These are phyloP conservation scores for Buddleja alternifolia DNA, from an alignment of 257 asterid species.

Conservation along the genomic window DNA sequence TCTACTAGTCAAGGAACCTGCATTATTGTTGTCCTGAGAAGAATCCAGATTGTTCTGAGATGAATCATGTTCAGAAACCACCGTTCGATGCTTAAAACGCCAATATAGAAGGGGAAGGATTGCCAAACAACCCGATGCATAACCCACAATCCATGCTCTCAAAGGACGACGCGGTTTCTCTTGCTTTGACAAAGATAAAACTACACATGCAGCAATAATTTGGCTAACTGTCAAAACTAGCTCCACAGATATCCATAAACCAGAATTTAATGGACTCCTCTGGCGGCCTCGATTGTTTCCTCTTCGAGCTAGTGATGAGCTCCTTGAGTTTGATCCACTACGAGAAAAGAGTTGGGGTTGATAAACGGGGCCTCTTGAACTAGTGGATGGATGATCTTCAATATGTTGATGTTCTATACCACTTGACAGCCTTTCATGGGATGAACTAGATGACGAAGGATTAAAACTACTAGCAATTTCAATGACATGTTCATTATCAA, in stretches of 20 bases:
- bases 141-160: conserved; percentile 80
- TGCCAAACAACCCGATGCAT: conserved; percentile 86
- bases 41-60: conserved; percentile 55
- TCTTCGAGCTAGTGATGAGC: conserved; percentile 62
- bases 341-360: conserved; percentile 57
- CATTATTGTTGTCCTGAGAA: conserved; percentile 46
- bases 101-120: conserved; percentile 87
- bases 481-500: conserved; percentile 55
- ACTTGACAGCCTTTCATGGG: conserved; percentile 52
- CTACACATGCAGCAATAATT: conserved; percentile 75
- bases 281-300: conserved; percentile 70
- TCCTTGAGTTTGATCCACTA: conserved; percentile 60
- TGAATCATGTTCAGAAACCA: conserved; percentile 65
- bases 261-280: conserved; percentile 89
- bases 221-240: conserved; percentile 82
- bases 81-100: conserved; percentile 79
- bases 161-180: conserved; percentile 88
- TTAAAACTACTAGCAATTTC: conserved; percentile 59
- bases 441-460: conserved; percentile 54
- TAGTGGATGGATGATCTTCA: conserved; percentile 74
- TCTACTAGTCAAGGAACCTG: conserved; percentile 51
- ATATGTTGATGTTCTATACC: conserved; percentile 51
- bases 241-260: conserved; percentile 84
- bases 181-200: conserved; percentile 69
- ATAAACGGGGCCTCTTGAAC: conserved; percentile 52